Evolutionary conservation across 352 stramenopile genomes (phyloP).

Genomic region (Phytophthora pluvialis): DNA sequence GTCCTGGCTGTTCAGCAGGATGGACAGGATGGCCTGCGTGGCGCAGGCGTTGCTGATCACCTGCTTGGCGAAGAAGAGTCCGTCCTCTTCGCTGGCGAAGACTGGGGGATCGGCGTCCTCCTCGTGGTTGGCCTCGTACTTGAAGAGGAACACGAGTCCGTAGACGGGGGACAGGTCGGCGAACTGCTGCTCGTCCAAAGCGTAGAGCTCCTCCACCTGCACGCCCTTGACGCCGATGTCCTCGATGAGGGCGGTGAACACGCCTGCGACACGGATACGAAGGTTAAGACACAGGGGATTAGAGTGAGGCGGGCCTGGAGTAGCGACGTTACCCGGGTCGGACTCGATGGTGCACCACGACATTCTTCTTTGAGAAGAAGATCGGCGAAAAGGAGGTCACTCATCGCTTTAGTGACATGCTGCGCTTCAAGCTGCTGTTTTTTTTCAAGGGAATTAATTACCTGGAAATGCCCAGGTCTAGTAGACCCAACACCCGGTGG

Average conservation of each 20-base stretch:
- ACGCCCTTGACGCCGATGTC: slow-evolving; percentile 93
- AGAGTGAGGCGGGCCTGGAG: not conserved
- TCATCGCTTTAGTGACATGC: slow-evolving; percentile 5
- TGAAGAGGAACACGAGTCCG: slow-evolving; percentile 97
- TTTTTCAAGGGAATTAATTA: not conserved
- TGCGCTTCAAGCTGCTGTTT: not conserved
- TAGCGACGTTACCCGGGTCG: slow-evolving; percentile 53
- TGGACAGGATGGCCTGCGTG: slow-evolving; percentile 96
- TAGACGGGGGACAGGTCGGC: slow-evolving; percentile 78
- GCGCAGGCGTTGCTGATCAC: slow-evolving; percentile 97
- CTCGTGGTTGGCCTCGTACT: slow-evolving; percentile 82
- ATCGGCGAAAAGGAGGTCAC: not conserved
- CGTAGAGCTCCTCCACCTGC: slow-evolving; percentile 95
- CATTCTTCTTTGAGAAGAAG: slow-evolving; percentile 33
- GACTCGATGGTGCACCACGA: slow-evolving; percentile 86
- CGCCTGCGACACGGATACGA: slow-evolving; percentile 40
- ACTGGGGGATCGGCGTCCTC: slow-evolving; percentile 31
- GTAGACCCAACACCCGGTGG: too few species aligned
- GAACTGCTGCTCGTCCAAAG: slow-evolving; percentile 90
- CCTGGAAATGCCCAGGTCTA: too few species aligned
- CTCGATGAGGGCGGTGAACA: slow-evolving; percentile 94
- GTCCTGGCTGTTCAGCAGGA: slow-evolving; percentile 92
- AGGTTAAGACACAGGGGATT: not conserved
- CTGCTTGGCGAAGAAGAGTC: slow-evolving; percentile 96
- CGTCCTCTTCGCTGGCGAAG: slow-evolving; percentile 46